A percentile compares a stretch with the other conserved stretches of the same genome.
phyloP scores from a whole-genome alignment of 2,329 filamentous ascomycete species.

The Trichoderma sp. region DNA sequence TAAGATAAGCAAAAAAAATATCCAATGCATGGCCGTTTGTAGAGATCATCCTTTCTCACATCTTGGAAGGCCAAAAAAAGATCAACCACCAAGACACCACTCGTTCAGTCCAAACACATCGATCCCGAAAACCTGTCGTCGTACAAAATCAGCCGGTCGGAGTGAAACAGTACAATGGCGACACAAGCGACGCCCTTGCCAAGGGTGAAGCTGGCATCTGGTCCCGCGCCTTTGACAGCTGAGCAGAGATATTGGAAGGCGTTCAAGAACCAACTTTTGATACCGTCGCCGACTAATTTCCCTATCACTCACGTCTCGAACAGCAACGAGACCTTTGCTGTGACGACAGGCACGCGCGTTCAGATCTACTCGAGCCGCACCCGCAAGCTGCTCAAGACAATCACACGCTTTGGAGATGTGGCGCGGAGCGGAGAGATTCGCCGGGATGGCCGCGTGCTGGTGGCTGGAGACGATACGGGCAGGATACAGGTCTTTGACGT shows the following conservation, averaged over 20 bases:
- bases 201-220: slow-evolving; percentile 79
- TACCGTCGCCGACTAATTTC: slow-evolving; percentile 87
- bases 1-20: slow-evolving; percentile 17
- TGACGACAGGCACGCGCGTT: slow-evolving; percentile 90
- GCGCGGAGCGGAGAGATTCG: slow-evolving; percentile 88
- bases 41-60: not conserved
- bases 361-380: slow-evolving; percentile 94
- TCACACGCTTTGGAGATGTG: slow-evolving; percentile 89
- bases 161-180: slow-evolving; percentile 61
- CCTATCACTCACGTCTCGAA: slow-evolving; percentile 89
- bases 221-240: slow-evolving; percentile 79
- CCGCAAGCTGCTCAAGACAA: slow-evolving; percentile 88
- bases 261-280: slow-evolving; percentile 87
- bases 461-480: slow-evolving; percentile 89
- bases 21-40: not conserved
- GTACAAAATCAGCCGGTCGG: not conserved
- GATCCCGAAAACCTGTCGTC: not conserved
- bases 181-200: slow-evolving; percentile 79
- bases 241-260: slow-evolving; percentile 97
- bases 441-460: slow-evolving; percentile 82
- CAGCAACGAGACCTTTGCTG: slow-evolving; percentile 76
- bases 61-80: not conserved
- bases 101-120: not conserved
- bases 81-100: not conserved
- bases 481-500: slow-evolving; percentile 95